These are phyloP conservation scores for Arabis alpina DNA, from an alignment of 345 rosid genomes.

Conservation along the genomic window DNA sequence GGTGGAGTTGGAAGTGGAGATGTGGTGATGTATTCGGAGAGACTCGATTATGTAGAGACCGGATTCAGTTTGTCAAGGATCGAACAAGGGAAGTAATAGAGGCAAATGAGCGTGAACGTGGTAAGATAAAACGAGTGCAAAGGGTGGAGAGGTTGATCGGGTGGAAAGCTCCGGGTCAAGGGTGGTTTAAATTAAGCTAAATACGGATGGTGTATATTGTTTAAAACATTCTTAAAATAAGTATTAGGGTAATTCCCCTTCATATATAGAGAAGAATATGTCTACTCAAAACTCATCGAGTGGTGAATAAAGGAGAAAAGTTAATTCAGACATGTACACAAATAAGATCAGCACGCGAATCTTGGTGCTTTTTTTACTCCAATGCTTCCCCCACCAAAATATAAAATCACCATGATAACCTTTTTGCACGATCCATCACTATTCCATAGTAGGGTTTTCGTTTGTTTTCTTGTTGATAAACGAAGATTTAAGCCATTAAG, in stretches of 20 bases:
- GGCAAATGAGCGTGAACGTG: too few species aligned
- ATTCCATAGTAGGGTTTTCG: conserved; percentile 11
- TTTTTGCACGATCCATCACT: conserved; percentile 36
- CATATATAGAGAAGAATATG: too few species aligned
- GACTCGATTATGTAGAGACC: too few species aligned
- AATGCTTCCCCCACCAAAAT: conserved; percentile 13
- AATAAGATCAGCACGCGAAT: conserved; percentile 34
- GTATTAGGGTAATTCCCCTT: too few species aligned
- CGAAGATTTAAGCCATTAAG: background rate
- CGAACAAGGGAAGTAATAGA: too few species aligned
- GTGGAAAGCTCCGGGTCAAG: too few species aligned
- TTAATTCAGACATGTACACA: conserved; percentile 15
- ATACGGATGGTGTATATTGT: background rate
- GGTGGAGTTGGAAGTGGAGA: too few species aligned
- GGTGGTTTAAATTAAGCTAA: too few species aligned
- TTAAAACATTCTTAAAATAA: background rate
- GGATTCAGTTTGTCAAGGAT: too few species aligned
- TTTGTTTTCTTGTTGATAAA: conserved; percentile 9
- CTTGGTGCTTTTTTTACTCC: conserved; percentile 24
- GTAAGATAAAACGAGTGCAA: too few species aligned
- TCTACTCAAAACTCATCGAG: conserved; percentile 18
- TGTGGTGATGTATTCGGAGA: too few species aligned
- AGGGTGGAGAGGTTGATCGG: too few species aligned
- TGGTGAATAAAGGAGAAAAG: background rate
- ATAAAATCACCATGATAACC: conserved; percentile 32